Base-by-base conservation (phyloP, 176 grass and related monocot genomes). In the Ananas comosus region DNA sequence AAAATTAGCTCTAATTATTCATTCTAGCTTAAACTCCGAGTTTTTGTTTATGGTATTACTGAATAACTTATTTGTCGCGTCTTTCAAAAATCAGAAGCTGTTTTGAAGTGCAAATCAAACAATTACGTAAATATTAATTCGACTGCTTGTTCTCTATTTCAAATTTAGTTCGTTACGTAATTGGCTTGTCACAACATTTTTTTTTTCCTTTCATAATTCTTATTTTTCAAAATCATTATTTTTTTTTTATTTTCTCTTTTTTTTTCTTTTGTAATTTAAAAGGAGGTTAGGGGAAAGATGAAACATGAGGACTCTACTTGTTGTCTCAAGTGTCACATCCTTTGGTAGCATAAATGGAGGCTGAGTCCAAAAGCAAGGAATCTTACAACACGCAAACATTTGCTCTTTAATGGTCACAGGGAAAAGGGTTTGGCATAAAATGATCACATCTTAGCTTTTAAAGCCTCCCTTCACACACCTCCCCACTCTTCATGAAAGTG, bases 311-410 rank as follows among this genome's bases (percentile, higher is more conserved):
- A 53, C 5, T 42, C 7, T 42, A 42, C 49, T 25, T 67, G 29
- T 67, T 67, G 64, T 48, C 64, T 47, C 23, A 67, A 67, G 23
- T 67, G 64, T 67, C 64, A 67, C 64, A 67, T 67, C 64, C 33
- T 28, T 16, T 33, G n/a, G 19, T 24, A 53, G 50, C 49, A 12
- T 25, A 48, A 70, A 51, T 50, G 14, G 14, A 70, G 49, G 18
- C 49, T 56, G 51, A 57, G 14, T 48, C 2, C 42, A 50, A 64
- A 74, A 74, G 72, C 47, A 74, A 64, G 72, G 72, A 74, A 74
- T 74, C 72, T 56, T 53, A 56, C 7, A 9, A 50, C 69, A 71
- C 51, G 13, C 52, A 72, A 73, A 51, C 47, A 74, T 51, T 64
- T 74, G 28, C 14, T 17, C 56, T 61, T 61, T 61, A 61, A 61